Evolutionary conservation across 1,139 yeast species (phyloP).

Genomic region (Pichia sp.): DNA sequence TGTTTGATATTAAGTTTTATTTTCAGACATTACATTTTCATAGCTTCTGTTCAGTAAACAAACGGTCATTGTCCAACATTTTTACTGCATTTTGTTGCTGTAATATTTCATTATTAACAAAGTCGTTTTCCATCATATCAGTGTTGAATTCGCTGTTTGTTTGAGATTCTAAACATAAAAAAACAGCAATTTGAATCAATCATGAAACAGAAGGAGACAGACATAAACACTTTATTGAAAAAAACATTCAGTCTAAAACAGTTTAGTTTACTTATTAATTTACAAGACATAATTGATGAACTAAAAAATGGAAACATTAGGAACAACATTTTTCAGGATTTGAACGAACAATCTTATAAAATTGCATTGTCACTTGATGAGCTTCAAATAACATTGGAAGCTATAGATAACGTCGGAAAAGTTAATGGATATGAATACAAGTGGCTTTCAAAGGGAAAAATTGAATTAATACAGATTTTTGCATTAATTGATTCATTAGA

Average conservation of each 20-base stretch:
- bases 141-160: neutral
- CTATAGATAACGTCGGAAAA: constrained; percentile 6
- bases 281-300: neutral
- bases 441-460: constrained; percentile 47
- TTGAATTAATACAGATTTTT: constrained; percentile 36
- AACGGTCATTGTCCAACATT: no score
- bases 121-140: no score
- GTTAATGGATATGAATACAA: constrained; percentile 1
- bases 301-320: neutral
- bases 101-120: no score
- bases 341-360: neutral
- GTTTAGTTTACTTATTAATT: neutral
- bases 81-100: no score
- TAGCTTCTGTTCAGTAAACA: no score
- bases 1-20: neutral
- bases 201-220: neutral
- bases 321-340: neutral
- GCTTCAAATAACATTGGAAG: neutral
- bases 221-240: neutral
- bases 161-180: neutral
- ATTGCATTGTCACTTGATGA: neutral
- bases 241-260: neutral
- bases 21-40: no score
- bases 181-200: neutral
- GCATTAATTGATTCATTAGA: constrained; percentile 31